phyloP scores from a whole-genome alignment of 1,284 basidiomycete species.

The Sparassis latifolia region DNA sequence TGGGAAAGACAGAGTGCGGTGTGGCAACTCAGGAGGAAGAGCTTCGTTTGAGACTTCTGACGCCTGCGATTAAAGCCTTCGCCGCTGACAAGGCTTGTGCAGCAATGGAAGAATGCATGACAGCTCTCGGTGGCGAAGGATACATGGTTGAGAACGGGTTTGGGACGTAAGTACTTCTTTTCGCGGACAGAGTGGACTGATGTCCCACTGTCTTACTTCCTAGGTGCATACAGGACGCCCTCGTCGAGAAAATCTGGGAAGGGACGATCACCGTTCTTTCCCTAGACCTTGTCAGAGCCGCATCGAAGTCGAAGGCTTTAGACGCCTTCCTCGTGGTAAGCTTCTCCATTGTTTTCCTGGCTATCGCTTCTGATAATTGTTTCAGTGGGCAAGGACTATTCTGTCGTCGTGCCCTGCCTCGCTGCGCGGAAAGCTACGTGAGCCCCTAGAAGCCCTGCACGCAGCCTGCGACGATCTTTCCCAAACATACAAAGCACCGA shows the following conservation, averaged over 20 bases:
- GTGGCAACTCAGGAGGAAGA: constrained; percentile 42
- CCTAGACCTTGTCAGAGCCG: constrained; percentile 57
- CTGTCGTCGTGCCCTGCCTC: constrained; percentile 34
- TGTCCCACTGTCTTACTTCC: constrained; percentile 2
- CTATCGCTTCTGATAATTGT: neutral
- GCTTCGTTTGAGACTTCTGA: constrained; percentile 56
- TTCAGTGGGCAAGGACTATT: constrained; percentile 48
- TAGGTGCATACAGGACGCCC: constrained; percentile 53
- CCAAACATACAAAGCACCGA: neutral
- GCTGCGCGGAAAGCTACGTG: constrained; percentile 22
- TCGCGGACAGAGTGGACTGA: neutral
- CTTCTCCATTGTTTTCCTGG: neutral
- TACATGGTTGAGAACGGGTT: constrained; percentile 54
- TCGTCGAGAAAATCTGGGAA: constrained; percentile 83
- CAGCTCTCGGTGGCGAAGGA: constrained; percentile 69
- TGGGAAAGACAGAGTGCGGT: constrained; percentile 59
- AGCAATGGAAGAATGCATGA: constrained; percentile 50
- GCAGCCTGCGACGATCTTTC: neutral
- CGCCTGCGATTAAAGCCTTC: constrained; percentile 69
- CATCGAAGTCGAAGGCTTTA: constrained; percentile 33
- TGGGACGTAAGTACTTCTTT: constrained; percentile 31
- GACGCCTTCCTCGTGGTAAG: constrained; percentile 30
- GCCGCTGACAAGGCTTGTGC: constrained; percentile 55
- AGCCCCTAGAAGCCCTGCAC: constrained; percentile 18
- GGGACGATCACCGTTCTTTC: constrained; percentile 62